Conservation (phyloP, 352 stramenopile species). For the Globisporangium abappressorium region DNA sequence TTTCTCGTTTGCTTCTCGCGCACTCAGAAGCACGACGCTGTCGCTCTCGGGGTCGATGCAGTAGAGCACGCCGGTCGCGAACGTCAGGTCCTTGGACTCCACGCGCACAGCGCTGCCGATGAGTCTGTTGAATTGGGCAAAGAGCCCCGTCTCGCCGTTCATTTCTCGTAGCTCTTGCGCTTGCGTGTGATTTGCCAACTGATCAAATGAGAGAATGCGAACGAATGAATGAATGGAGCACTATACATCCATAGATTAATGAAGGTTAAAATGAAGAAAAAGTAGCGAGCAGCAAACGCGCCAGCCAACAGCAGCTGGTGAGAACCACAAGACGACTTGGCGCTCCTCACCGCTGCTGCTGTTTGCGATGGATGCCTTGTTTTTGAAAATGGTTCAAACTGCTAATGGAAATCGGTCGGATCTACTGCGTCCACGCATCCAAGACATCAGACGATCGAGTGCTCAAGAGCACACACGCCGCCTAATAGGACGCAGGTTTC, state of each 20-base stretch:
- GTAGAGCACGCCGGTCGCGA: conserved; percentile 41
- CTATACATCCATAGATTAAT: conserved; percentile 21
- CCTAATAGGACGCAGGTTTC: conserved; percentile 38
- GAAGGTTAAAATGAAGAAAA: conserved; percentile 20
- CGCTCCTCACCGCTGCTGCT: background rate
- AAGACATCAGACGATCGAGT: background rate
- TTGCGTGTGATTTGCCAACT: background rate
- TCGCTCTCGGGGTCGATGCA: conserved; percentile 56
- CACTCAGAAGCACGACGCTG: conserved; percentile 41
- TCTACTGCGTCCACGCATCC: background rate
- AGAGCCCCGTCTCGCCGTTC: conserved; percentile 25
- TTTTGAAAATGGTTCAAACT: conserved; percentile 5
- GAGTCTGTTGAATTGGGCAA: conserved; percentile 24
- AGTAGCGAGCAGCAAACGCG: background rate
- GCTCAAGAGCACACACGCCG: background rate
- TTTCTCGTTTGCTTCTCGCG: conserved; percentile 8
- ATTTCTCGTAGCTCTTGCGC: background rate
- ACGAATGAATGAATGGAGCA: conserved; percentile 12
- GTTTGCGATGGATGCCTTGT: background rate
- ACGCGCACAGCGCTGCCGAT: conserved; percentile 39
- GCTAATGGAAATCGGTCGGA: background rate
- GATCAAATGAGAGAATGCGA: background rate
- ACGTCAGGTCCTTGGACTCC: conserved; percentile 33
- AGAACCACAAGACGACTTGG: background rate
- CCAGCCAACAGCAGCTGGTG: background rate